Base-by-base conservation (phyloP, 305 asterid genomes). In the Ilex paraguariensis region DNA sequence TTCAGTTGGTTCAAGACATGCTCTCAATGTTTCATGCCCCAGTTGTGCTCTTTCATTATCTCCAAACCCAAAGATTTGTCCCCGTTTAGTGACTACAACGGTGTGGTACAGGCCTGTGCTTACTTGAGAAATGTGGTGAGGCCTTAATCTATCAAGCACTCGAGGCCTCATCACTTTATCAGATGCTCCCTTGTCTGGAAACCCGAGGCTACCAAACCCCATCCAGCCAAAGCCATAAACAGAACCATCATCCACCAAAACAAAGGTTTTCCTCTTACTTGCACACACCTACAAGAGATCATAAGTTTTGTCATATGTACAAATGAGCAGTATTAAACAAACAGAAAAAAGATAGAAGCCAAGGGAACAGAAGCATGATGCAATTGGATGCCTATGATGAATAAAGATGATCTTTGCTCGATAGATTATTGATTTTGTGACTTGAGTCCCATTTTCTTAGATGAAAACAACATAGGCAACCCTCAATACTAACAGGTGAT, bases 1-100 rank as follows among this genome's bases (percentile, higher is more conserved):
- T 79, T 86, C 84, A 28, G 88, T 79, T 14, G 96, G 95, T 61
- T 75, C 17, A 30, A 82, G 96, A 73, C 88, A 79, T 13, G 80
- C 74, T 62, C 96, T 68, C 64, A 84, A 83, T 11, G 86, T 73
- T 64, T 88, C 95, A 28, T 80, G 88, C 57, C 96, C 96, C 11
- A 88, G 88, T 76, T 88, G 92, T 31, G 87, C 90, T 75, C 96
- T 82, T 74, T 88, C 96, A 14, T 88, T 88, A 65, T 88, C 96
- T 64, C 96, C 95, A 16, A 86, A 88, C 14, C 96, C 96, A 3
- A 79, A 77, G 44, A 84, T 80, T 44, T 61, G 79, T 32, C 96
- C 95, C 58, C 67, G 75, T 15, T 75, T 79, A 12, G 92, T 84
- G 52, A 86, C 78, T 39, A 84, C 83, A 56, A 88, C 84, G 2